phyloP scores from a whole-genome alignment of 116 monocot species.

The Phalaenopsis hybrid region DNA sequence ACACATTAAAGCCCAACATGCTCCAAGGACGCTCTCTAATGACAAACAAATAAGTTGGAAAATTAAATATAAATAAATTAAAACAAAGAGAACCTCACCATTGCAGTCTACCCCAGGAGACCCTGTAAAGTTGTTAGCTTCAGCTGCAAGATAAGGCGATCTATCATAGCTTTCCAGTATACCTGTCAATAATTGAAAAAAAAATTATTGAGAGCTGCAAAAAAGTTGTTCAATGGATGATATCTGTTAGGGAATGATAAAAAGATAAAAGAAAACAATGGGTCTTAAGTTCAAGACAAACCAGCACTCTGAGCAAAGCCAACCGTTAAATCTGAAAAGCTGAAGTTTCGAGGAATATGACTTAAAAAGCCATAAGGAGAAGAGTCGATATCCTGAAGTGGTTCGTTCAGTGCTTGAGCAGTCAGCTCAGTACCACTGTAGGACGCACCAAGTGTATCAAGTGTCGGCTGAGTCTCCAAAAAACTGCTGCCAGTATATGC shows the following conservation, averaged over 20 bases:
- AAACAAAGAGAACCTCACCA: slow-evolving; percentile 25
- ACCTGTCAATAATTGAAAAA: slow-evolving; percentile 25
- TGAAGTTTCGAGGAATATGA: slow-evolving; percentile 81
- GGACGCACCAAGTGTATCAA: slow-evolving; percentile 54
- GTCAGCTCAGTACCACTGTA: slow-evolving; percentile 54
- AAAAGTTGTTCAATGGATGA: background rate
- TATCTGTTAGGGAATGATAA: background rate
- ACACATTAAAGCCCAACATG: too few species aligned
- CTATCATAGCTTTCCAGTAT: slow-evolving; percentile 71
- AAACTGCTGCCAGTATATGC: slow-evolving; percentile 42
- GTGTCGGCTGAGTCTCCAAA: slow-evolving; percentile 39
- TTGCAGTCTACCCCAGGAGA: slow-evolving; percentile 40
- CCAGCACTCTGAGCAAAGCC: slow-evolving; percentile 73
- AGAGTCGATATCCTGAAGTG: slow-evolving; percentile 54
- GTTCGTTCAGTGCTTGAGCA: slow-evolving; percentile 41
- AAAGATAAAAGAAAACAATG: background rate
- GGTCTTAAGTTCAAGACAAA: slow-evolving; percentile 11
- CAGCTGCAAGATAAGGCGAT: slow-evolving; percentile 67
- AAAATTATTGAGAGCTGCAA: background rate
- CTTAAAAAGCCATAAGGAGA: slow-evolving; percentile 65
- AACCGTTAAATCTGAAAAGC: slow-evolving; percentile 89
- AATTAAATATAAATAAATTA: background rate
- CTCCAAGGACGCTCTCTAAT: too few species aligned
- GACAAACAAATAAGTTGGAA: too few species aligned
- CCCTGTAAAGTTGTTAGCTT: slow-evolving; percentile 48